Conservation (phyloP, 352 stramenopile species). For the Heterotrichella gracilis region DNA sequence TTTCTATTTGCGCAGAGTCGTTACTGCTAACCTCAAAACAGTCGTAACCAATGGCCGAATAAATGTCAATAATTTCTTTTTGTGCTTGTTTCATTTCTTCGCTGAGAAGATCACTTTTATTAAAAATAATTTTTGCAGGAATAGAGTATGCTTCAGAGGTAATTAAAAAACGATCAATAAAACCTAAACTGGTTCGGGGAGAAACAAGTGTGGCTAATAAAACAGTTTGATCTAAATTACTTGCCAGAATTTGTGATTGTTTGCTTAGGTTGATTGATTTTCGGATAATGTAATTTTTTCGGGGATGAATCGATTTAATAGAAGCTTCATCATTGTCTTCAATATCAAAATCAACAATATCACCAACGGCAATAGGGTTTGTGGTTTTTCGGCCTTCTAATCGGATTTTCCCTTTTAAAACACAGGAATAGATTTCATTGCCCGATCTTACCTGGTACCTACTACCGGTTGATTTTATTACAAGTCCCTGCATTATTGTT, state of each 20-base stretch:
- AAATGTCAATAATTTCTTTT: neutral
- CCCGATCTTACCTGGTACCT: neutral
- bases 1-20: neutral
- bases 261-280: neutral
- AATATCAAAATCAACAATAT: neutral
- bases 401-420: neutral
- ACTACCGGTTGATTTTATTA: neutral
- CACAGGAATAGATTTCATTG: neutral
- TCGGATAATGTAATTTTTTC: neutral
- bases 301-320: neutral
- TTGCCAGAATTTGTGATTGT: neutral
- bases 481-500: neutral
- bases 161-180: constrained; percentile 9
- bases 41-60: neutral
- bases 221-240: neutral
- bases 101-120: neutral
- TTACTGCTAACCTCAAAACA: neutral
- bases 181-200: neutral
- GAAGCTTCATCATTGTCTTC: neutral
- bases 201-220: neutral
- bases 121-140: neutral
- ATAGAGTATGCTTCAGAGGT: neutral
- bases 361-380: neutral
- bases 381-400: neutral
- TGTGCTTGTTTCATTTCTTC: neutral